These are phyloP conservation scores for Backusella westeae DNA, from an alignment of 192 early-diverging fungal species.

Conservation along the genomic window DNA sequence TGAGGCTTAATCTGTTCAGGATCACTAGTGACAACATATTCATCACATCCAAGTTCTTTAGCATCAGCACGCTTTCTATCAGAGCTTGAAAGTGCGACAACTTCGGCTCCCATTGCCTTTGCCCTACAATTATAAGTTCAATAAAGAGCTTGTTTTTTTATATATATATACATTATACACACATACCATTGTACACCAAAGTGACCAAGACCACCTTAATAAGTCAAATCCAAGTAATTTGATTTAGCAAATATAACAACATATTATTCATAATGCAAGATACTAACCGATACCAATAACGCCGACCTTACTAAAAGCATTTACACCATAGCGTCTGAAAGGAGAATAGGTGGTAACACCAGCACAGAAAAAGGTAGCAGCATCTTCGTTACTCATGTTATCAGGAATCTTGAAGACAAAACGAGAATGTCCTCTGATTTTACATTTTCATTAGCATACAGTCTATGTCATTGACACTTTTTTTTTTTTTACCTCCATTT, in stretches of 20 bases:
- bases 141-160: background rate
- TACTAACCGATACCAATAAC: conserved; percentile 22
- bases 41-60: conserved; percentile 54
- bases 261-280: too few species aligned
- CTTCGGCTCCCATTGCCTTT: conserved; percentile 45
- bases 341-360: conserved; percentile 57
- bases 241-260: conserved; percentile 15
- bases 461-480: background rate
- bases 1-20: conserved; percentile 11
- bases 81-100: conserved; percentile 54
- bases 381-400: conserved; percentile 47
- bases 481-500: conserved; percentile 17
- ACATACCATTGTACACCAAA: conserved; percentile 54
- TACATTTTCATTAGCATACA: background rate
- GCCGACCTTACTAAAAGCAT: conserved; percentile 49
- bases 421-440: conserved; percentile 46
- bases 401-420: conserved; percentile 68
- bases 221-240: background rate
- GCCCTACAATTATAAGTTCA: background rate
- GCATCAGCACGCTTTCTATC: conserved; percentile 61
- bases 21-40: conserved; percentile 23
- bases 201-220: conserved; percentile 60
- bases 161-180: background rate
- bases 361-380: conserved; percentile 79
- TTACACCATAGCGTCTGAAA: conserved; percentile 44